Evolutionary conservation across 352 stramenopile species (phyloP).

Genomic region (Globisporangium nagaii): DNA sequence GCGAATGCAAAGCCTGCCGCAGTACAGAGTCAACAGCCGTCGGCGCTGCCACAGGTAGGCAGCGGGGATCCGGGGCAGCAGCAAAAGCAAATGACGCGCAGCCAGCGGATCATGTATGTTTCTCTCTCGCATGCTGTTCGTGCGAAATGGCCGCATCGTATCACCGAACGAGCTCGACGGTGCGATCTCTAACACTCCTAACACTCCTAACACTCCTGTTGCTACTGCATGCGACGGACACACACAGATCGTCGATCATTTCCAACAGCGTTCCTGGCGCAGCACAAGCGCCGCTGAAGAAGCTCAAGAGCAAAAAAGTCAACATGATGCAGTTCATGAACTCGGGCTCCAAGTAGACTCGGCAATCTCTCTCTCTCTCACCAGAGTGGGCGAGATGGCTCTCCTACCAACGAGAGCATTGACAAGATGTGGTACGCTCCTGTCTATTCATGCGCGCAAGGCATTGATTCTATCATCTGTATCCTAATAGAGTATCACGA

Average conservation of each 20-base stretch:
- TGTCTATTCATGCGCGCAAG: no score
- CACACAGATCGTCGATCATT: constrained; percentile 27
- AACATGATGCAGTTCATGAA: constrained; percentile 85
- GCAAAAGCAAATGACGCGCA: constrained; percentile 13
- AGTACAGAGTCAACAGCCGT: neutral
- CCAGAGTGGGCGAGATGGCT: no score
- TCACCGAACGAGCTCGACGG: neutral
- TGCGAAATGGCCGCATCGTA: no score
- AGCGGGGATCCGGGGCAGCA: neutral
- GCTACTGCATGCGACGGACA: no score
- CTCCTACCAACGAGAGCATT: no score
- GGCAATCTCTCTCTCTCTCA: no score
- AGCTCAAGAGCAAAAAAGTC: constrained; percentile 49
- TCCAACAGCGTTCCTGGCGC: constrained; percentile 2
- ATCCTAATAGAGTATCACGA: no score
- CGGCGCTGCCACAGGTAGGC: neutral
- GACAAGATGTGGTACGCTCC: no score
- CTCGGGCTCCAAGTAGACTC: constrained; percentile 14
- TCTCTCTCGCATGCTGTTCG: neutral
- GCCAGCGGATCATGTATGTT: constrained; percentile 41
- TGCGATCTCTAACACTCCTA: neutral
- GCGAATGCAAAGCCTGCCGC: constrained; percentile 1
- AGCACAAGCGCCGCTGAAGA: neutral
- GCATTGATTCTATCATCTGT: no score
- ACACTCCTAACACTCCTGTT: no score